Evolutionary conservation across 1,284 basidiomycete genomes (phyloP).

Genomic region (Ustilago lituana): DNA sequence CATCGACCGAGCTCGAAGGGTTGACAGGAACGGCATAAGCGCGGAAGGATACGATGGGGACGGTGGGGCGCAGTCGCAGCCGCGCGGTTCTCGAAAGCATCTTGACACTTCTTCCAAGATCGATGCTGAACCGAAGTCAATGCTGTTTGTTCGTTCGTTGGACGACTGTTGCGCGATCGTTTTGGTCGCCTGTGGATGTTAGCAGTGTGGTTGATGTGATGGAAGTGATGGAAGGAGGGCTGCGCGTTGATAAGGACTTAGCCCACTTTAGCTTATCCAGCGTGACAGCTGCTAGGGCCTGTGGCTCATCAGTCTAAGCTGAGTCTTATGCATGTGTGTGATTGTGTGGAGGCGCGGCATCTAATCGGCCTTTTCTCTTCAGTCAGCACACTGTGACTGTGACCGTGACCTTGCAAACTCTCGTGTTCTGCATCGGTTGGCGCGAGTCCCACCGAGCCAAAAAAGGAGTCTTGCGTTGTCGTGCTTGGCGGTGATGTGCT

Average conservation of each 20-base stretch:
- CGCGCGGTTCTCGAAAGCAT: conserved; percentile 36
- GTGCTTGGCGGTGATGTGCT: neutral
- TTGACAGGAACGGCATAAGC: conserved; percentile 55
- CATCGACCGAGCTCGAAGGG: conserved; percentile 54
- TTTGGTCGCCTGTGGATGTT: no score
- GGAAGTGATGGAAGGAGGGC: no score
- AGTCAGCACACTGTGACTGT: neutral
- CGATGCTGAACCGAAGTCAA: no score
- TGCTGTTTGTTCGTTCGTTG: no score
- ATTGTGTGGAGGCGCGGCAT: conserved; percentile 33
- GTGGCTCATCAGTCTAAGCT: no score
- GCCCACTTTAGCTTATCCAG: neutral
- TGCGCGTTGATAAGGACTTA: neutral
- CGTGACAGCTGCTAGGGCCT: no score
- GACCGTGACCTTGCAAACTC: no score
- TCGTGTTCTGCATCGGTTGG: no score
- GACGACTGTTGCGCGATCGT: no score
- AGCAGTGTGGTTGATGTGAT: neutral
- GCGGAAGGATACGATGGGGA: neutral
- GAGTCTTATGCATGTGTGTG: conserved; percentile 17
- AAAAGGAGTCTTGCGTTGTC: conserved; percentile 8
- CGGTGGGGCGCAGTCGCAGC: conserved; percentile 11
- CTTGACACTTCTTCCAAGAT: neutral
- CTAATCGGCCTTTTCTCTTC: conserved; percentile 8
- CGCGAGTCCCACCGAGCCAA: neutral